These are phyloP conservation scores for Boletellus emodensis DNA, from an alignment of 768 basidiomycete species.

Conservation along the genomic window DNA sequence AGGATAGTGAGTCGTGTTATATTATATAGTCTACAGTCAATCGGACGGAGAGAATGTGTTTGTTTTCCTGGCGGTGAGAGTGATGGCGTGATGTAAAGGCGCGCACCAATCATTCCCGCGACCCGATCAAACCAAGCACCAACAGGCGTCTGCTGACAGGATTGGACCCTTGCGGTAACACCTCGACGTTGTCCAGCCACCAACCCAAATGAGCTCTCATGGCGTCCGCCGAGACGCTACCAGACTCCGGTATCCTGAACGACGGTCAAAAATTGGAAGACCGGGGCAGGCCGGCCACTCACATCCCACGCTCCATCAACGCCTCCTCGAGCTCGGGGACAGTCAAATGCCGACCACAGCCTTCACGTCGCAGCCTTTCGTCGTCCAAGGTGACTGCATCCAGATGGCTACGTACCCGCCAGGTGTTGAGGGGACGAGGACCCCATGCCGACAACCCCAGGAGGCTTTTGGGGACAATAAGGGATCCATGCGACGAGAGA, in stretches of 20 bases:
- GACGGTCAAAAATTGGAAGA: background rate
- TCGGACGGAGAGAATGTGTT: background rate
- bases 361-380: conserved; percentile 50
- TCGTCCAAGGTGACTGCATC: conserved; percentile 56
- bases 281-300: conserved; percentile 27
- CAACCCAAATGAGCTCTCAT: conserved; percentile 51
- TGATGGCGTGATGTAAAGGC: background rate
- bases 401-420: conserved; percentile 38
- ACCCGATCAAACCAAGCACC: conserved; percentile 41
- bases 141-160: conserved; percentile 47
- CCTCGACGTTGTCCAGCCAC: conserved; percentile 58
- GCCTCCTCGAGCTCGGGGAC: conserved; percentile 58
- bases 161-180: conserved; percentile 33
- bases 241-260: conserved; percentile 37
- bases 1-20: conserved; percentile 11
- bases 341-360: conserved; percentile 41
- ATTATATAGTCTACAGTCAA: conserved; percentile 9
- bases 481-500: background rate
- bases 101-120: conserved; percentile 17
- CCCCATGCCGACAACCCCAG: conserved; percentile 40
- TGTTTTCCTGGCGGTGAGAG: background rate
- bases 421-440: conserved; percentile 28
- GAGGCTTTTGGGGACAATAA: conserved; percentile 33
- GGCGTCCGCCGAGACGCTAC: conserved; percentile 36
- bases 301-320: conserved; percentile 77